Evolutionary conservation across 129 eudicot species (phyloP).

Genomic region (Artemisia annua): DNA sequence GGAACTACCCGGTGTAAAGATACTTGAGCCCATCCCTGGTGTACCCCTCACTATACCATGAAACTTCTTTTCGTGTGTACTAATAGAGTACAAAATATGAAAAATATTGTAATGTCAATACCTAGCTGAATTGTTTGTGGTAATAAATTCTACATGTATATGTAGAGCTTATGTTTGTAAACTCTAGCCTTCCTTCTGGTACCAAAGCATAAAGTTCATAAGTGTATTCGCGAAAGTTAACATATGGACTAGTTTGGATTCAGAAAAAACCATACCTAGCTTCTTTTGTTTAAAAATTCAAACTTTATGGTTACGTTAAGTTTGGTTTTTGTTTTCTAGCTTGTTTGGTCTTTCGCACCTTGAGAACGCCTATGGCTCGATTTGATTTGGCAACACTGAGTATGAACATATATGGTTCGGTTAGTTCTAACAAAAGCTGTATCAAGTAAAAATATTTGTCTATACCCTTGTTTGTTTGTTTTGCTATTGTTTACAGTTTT

Average conservation of each 20-base stretch:
- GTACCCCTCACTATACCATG: slow-evolving; percentile 57
- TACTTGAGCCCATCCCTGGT: slow-evolving; percentile 78
- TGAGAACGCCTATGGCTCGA: neutral
- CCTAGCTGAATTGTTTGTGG: neutral
- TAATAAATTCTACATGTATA: neutral
- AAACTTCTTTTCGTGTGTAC: too few species aligned
- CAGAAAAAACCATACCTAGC: too few species aligned
- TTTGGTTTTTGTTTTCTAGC: neutral
- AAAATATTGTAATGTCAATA: too few species aligned
- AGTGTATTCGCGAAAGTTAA: neutral
- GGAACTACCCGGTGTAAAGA: slow-evolving; percentile 62
- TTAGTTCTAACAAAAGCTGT: neutral
- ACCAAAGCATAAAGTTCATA: neutral
- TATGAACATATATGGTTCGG: neutral
- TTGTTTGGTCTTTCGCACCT: neutral
- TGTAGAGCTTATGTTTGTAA: neutral
- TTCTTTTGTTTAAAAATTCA: too few species aligned
- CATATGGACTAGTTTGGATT: neutral
- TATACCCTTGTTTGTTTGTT: neutral
- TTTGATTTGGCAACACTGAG: neutral
- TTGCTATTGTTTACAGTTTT: neutral
- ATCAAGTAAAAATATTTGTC: neutral
- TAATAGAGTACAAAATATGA: too few species aligned
- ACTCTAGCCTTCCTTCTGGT: neutral
- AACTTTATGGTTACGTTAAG: neutral